These are phyloP conservation scores for Peniophora sp. DNA, from an alignment of 1,284 basidiomycete species.

Conservation along the genomic window DNA sequence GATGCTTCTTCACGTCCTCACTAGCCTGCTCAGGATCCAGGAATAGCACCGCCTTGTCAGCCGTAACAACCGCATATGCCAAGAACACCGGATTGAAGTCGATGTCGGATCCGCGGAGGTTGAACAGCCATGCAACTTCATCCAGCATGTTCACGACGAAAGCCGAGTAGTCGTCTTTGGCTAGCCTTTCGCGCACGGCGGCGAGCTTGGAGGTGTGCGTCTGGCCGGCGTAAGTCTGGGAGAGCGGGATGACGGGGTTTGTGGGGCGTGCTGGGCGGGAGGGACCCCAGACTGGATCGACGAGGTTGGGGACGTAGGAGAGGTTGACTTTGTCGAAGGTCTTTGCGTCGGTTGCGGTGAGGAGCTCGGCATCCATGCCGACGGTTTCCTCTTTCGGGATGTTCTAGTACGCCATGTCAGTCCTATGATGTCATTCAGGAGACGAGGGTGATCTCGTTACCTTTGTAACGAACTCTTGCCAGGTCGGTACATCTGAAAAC, in stretches of 20 bases:
- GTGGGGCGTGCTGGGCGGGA: constrained; percentile 66
- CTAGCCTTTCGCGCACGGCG: constrained; percentile 57
- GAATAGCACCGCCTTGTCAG: constrained; percentile 65
- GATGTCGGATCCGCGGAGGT: constrained; percentile 89
- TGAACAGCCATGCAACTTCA: constrained; percentile 92
- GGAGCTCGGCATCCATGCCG: constrained; percentile 77
- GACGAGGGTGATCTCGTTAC: no score
- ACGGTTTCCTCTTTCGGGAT: constrained; percentile 56
- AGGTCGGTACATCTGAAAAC: constrained; percentile 74
- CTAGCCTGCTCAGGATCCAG: constrained; percentile 61
- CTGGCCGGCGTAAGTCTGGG: constrained; percentile 59
- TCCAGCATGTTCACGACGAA: constrained; percentile 79
- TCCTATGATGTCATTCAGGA: no score
- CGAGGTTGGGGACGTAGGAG: constrained; percentile 62
- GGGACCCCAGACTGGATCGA: constrained; percentile 76
- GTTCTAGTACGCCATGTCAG: constrained; percentile 43
- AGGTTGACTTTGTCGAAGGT: constrained; percentile 56
- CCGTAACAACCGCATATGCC: constrained; percentile 79
- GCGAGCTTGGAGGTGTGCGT: constrained; percentile 48
- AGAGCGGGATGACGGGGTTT: constrained; percentile 66
- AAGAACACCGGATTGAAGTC: constrained; percentile 97
- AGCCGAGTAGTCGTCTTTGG: constrained; percentile 57
- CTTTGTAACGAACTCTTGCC: constrained; percentile 81
- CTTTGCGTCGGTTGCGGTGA: constrained; percentile 59
- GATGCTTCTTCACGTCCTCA: constrained; percentile 45